phyloP scores from a whole-genome alignment of 164 flowering plant genomes.

The Warburgia ugandensis region DNA sequence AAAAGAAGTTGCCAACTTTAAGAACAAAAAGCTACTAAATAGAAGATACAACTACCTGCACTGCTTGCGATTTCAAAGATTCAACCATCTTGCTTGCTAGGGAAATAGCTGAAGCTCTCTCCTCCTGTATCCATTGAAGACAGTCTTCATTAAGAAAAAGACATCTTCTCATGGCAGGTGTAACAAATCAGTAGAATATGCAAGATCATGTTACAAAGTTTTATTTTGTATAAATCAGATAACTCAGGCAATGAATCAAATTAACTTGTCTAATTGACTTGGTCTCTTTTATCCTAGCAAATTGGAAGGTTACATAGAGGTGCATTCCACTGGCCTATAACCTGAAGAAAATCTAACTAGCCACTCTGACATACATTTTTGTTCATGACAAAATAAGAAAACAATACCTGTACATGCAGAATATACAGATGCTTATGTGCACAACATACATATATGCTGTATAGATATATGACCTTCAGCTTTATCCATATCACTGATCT shows the following conservation, averaged over 20 bases:
- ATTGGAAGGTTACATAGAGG: no score
- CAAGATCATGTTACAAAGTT: not conserved
- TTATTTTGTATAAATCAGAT: not conserved
- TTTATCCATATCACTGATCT: no score
- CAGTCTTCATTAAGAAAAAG: not conserved
- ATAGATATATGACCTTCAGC: no score
- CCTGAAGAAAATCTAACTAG: no score
- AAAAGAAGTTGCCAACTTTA: slow-evolving; percentile 7
- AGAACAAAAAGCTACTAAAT: not conserved
- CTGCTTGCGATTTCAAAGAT: slow-evolving; percentile 59
- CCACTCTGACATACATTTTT: no score
- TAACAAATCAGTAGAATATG: not conserved
- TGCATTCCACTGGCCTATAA: no score
- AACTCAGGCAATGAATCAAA: not conserved
- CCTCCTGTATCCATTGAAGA: slow-evolving; percentile 46
- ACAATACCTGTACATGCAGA: no score
- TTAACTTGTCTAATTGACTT: not conserved
- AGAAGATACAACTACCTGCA: slow-evolving; percentile 46
- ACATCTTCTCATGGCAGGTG: not conserved
- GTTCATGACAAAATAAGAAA: no score
- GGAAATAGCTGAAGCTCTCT: slow-evolving; percentile 61
- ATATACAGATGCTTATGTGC: no score
- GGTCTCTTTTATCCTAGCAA: no score
- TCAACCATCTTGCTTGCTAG: slow-evolving; percentile 89
- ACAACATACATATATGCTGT: no score